Evolutionary conservation across 805 yeast genomes (phyloP).

Genomic region (Barnettozyma californica): DNA sequence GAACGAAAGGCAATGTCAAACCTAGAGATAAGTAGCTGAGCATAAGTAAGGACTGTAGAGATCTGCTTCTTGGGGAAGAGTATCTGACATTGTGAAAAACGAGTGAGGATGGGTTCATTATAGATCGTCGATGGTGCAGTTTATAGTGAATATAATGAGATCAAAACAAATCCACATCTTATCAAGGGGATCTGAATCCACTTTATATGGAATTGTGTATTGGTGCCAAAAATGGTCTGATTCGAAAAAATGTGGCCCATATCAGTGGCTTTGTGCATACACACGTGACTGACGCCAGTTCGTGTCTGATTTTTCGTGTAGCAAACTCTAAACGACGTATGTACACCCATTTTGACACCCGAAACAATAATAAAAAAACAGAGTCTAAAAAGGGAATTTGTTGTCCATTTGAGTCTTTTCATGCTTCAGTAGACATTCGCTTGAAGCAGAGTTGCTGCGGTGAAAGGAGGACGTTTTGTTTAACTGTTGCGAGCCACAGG

Average conservation of each 20-base stretch:
- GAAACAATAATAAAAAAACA: not conserved
- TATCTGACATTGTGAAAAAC: constrained; percentile 18
- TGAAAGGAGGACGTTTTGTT: too few relatives aligned
- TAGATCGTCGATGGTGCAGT: not conserved
- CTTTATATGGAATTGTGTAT: not conserved
- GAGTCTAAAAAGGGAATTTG: not conserved
- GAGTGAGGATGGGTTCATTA: constrained; percentile 16
- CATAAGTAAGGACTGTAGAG: constrained; percentile 20
- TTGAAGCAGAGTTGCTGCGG: too few relatives aligned
- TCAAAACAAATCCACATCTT: too few relatives aligned
- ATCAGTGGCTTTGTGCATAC: not conserved
- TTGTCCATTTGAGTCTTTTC: not conserved
- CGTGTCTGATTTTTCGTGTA: constrained; percentile 6
- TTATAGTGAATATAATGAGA: too few relatives aligned
- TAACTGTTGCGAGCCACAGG: not conserved
- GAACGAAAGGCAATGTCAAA: constrained; percentile 19
- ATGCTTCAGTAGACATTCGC: not conserved
- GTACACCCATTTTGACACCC: not conserved
- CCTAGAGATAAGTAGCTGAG: constrained; percentile 21
- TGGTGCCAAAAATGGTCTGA: constrained; percentile 3
- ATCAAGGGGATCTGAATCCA: not conserved
- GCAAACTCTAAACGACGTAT: not conserved
- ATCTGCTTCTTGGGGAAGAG: constrained; percentile 6
- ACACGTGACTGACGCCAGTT: constrained; percentile 14
- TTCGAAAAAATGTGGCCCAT: not conserved